phyloP scores from a whole-genome alignment of 805 yeast genomes.

The Candida ortonii region DNA sequence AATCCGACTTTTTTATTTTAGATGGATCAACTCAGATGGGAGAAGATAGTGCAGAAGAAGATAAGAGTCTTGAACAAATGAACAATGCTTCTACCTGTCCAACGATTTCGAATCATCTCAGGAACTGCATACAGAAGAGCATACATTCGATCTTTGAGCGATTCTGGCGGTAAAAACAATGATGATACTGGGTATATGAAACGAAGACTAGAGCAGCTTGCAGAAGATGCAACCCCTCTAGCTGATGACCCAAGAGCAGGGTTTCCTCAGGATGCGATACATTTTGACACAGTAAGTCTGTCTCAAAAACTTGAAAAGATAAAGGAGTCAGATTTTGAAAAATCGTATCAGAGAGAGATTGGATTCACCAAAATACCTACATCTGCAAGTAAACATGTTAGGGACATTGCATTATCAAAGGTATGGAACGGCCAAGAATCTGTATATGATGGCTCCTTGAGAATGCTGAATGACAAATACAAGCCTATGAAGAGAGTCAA shows the following conservation, averaged over 20 bases:
- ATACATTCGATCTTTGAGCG: too few relatives aligned
- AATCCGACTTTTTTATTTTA: too few relatives aligned
- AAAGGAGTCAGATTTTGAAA: constrained; percentile 35
- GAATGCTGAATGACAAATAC: constrained; percentile 56
- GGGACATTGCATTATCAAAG: constrained; percentile 45
- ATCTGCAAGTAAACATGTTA: constrained; percentile 41
- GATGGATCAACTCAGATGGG: too few relatives aligned
- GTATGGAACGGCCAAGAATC: constrained; percentile 64
- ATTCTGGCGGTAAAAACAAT: too few relatives aligned
- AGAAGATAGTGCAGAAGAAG: too few relatives aligned
- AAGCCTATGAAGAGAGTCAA: constrained; percentile 34
- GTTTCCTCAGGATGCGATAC: constrained; percentile 24
- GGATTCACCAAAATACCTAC: constrained; percentile 42
- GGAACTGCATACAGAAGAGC: constrained; percentile 1
- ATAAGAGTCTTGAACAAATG: too few relatives aligned
- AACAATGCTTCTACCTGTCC: too few relatives aligned
- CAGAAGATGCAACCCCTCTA: constrained; percentile 39
- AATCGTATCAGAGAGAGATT: constrained; percentile 39
- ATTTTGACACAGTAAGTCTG: constrained; percentile 20
- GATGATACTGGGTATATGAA: constrained; percentile 30
- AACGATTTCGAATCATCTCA: too few relatives aligned
- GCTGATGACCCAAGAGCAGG: constrained; percentile 38
- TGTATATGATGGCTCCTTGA: constrained; percentile 41
- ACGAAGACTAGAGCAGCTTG: constrained; percentile 38
- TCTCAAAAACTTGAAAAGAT: constrained; percentile 29